phyloP scores from a whole-genome alignment of 768 basidiomycete species.

The Cystobasidium ongulense region DNA sequence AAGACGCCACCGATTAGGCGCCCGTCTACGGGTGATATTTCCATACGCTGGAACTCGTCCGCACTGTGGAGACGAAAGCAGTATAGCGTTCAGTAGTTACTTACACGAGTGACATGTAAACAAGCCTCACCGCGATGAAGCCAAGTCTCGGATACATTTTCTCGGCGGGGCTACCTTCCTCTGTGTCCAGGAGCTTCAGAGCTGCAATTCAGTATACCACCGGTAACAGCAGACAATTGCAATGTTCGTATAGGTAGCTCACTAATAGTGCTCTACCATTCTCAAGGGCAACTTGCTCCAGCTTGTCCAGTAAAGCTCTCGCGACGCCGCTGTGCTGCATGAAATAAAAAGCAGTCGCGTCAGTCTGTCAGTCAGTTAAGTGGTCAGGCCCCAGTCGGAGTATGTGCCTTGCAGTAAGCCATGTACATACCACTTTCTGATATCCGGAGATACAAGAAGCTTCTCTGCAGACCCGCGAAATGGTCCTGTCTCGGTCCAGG shows the following conservation, averaged over 20 bases:
- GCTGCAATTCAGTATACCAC: no score
- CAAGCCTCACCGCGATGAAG: slow-evolving; percentile 4
- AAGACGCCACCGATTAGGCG: background rate
- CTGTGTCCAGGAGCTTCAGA: slow-evolving; percentile 15
- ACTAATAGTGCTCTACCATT: background rate
- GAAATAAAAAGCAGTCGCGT: background rate
- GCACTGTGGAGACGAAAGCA: background rate
- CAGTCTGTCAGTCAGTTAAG: background rate
- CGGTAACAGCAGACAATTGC: no score
- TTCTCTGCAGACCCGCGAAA: slow-evolving; percentile 13
- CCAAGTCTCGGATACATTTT: slow-evolving; percentile 6
- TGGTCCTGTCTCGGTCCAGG: slow-evolving; percentile 1
- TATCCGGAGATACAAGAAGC: slow-evolving; percentile 6
- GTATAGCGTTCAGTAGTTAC: background rate
- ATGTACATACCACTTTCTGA: background rate
- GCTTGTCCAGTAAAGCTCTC: background rate
- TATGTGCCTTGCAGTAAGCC: background rate
- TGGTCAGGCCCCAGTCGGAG: background rate
- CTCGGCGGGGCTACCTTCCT: slow-evolving; percentile 8
- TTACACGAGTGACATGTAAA: background rate
- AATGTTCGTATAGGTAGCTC: background rate
- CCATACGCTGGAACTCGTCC: slow-evolving; percentile 3
- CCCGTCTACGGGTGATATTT: background rate
- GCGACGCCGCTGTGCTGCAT: slow-evolving; percentile 1
- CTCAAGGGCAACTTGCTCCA: background rate